Conservation (phyloP, 129 eudicot genomes). For the Glebionis coronaria region DNA sequence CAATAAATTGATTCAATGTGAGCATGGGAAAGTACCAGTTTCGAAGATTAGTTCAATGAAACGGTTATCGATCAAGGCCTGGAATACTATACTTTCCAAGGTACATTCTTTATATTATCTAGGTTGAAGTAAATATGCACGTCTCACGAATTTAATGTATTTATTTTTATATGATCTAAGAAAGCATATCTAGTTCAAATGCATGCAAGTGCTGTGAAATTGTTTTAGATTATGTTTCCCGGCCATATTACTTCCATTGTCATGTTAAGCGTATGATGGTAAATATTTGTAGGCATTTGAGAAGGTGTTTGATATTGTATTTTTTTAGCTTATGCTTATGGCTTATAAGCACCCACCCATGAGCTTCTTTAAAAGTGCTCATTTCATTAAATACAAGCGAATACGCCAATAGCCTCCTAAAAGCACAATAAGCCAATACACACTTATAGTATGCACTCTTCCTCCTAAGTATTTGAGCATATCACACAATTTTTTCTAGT, state of each 20-base stretch:
- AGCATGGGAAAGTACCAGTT: conserved; percentile 84
- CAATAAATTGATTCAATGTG: conserved; percentile 69
- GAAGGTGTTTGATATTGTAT: no score
- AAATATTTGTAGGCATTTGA: no score
- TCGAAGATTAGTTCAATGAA: conserved; percentile 68
- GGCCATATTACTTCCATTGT: neutral
- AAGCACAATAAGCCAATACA: no score
- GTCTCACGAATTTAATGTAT: neutral
- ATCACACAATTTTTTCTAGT: neutral
- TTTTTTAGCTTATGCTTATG: no score
- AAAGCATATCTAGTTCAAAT: conserved; percentile 5
- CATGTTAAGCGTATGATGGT: neutral
- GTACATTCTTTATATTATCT: conserved; percentile 32
- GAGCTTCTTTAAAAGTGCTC: no score
- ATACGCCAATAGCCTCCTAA: no score
- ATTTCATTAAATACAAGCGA: no score
- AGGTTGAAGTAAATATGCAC: neutral
- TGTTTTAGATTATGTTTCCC: neutral
- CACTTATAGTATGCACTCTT: no score
- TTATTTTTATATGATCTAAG: conserved; percentile 4
- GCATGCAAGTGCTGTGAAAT: conserved; percentile 13
- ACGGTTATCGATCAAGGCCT: conserved; percentile 77
- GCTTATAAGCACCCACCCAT: no score
- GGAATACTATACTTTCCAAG: conserved; percentile 72
- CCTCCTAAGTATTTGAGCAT: neutral